A percentile compares a stretch with the other conserved stretches of the same genome.
phyloP scores from a whole-genome alignment of 1,139 yeast species.

The Pichia sp. region DNA sequence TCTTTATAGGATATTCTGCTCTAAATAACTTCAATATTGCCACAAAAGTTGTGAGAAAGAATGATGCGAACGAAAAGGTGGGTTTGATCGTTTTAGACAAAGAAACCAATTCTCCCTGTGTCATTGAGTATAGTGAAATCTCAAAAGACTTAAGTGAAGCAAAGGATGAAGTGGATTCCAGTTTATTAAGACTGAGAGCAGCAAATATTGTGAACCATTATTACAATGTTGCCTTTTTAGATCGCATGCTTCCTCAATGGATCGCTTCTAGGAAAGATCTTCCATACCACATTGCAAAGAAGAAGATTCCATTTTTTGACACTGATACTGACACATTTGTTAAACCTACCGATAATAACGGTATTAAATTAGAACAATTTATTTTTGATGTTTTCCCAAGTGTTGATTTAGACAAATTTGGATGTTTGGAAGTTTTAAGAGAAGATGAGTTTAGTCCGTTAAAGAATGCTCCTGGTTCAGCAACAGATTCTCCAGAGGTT shows the following conservation, averaged over 20 bases:
- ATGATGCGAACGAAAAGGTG: conserved; percentile 80
- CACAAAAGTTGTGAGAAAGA: conserved; percentile 91
- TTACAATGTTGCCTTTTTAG: conserved; percentile 70
- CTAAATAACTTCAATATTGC: conserved; percentile 62
- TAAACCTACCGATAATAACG: conserved; percentile 73
- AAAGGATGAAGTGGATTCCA: conserved; percentile 43
- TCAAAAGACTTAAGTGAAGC: conserved; percentile 57
- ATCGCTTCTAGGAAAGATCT: conserved; percentile 52
- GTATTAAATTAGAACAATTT: conserved; percentile 92
- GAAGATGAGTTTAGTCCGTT: conserved; percentile 84
- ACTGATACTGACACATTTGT: conserved; percentile 35
- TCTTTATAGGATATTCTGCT: conserved; percentile 82
- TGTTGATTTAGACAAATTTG: conserved; percentile 66
- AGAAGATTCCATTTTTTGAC: conserved; percentile 58
- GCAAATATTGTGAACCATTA: conserved; percentile 98
- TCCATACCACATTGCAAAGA: conserved; percentile 91
- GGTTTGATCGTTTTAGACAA: conserved; percentile 81
- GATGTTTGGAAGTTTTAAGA: conserved; percentile 88
- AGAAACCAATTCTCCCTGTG: conserved; percentile 62
- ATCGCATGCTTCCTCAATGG: conserved; percentile 59
- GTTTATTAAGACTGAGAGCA: conserved; percentile 68
- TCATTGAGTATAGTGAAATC: conserved; percentile 92
- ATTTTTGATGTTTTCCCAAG: conserved; percentile 93
- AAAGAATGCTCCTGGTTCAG: conserved; percentile 81
- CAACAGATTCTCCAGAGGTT: conserved; percentile 78